A percentile compares a stretch with the other conserved stretches of the same genome.
Conservation (phyloP, 1,284 basidiomycete species). For the Thelephora terrestris region DNA sequence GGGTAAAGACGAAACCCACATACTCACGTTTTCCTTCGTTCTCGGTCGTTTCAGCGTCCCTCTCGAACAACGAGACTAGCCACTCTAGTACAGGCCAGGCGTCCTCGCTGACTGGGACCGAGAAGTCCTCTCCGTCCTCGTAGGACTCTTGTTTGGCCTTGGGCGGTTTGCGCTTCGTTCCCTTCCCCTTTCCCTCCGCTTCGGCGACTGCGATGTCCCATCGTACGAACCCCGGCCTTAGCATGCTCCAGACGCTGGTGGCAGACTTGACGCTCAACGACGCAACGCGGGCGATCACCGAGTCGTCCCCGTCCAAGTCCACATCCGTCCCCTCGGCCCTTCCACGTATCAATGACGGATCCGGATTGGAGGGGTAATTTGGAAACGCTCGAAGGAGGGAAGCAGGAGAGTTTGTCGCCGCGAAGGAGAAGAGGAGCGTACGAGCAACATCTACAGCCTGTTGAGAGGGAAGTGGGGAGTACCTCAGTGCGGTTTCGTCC, state of each 20-base stretch:
- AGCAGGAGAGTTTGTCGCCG: slow-evolving; percentile 43
- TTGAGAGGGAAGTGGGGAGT: slow-evolving; percentile 32
- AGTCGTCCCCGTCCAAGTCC: slow-evolving; percentile 38
- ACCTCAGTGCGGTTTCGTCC: slow-evolving; percentile 31
- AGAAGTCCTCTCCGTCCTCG: slow-evolving; percentile 18
- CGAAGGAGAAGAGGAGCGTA: slow-evolving; percentile 45
- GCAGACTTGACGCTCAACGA: slow-evolving; percentile 35
- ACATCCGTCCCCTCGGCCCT: slow-evolving; percentile 2
- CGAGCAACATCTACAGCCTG: slow-evolving; percentile 39
- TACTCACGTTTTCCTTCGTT: slow-evolving; percentile 24
- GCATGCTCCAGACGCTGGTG: slow-evolving; percentile 51
- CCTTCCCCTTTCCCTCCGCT: slow-evolving; percentile 18
- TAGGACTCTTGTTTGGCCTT: slow-evolving; percentile 15
- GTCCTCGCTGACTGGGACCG: slow-evolving; percentile 37
- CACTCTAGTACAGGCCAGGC: slow-evolving; percentile 60
- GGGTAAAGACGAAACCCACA: background rate
- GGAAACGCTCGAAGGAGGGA: slow-evolving; percentile 48
- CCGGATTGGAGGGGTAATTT: slow-evolving; percentile 23
- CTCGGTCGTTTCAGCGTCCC: slow-evolving; percentile 37
- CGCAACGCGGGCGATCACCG: slow-evolving; percentile 44
- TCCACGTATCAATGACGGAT: background rate
- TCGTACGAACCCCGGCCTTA: slow-evolving; percentile 43
- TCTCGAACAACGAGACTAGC: slow-evolving; percentile 55
- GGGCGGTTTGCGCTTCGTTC: slow-evolving; percentile 13
- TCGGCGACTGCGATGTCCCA: slow-evolving; percentile 16